phyloP scores from a whole-genome alignment of 2,329 filamentous ascomycete genomes.

The Zalaria obscura region DNA sequence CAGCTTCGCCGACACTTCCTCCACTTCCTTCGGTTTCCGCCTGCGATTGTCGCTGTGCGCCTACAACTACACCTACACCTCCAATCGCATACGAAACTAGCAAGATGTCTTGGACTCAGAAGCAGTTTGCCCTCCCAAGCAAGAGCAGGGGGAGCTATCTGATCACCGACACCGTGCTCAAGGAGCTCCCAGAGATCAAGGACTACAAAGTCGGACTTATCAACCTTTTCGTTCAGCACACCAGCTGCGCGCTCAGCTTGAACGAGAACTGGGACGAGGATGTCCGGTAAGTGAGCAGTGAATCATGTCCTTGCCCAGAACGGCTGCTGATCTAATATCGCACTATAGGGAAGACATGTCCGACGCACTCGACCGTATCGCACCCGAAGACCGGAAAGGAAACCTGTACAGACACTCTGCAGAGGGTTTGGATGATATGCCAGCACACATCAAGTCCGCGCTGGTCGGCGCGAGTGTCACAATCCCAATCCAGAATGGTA shows the following conservation, averaged over 20 bases:
- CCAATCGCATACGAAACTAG: background rate
- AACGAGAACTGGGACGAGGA: conserved; percentile 87
- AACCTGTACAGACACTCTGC: conserved; percentile 73
- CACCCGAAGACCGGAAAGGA: conserved; percentile 54
- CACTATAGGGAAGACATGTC: conserved; percentile 58
- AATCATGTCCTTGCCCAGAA: background rate
- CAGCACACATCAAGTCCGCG: conserved; percentile 89
- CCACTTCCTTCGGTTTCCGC: no score
- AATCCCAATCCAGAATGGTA: conserved; percentile 80
- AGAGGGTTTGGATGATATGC: conserved; percentile 89
- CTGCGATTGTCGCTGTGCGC: conserved; percentile 17
- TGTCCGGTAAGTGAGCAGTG: conserved; percentile 40
- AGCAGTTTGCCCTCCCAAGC: conserved; percentile 64
- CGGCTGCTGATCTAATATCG: background rate
- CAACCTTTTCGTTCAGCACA: conserved; percentile 91
- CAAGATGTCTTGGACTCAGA: conserved; percentile 61
- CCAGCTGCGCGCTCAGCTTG: conserved; percentile 73
- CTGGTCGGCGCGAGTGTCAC: conserved; percentile 79
- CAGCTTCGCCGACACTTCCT: conserved; percentile 14
- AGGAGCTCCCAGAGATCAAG: conserved; percentile 63
- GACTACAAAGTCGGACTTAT: conserved; percentile 75
- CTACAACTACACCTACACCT: conserved; percentile 7
- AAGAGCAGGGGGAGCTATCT: conserved; percentile 76
- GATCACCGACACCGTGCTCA: conserved; percentile 61
- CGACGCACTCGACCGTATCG: conserved; percentile 82